Evolutionary conservation across 805 yeast genomes (phyloP), one percentile per base, ranked within the genome.

Genomic region (Kodamaea neixiangensis): DNA sequence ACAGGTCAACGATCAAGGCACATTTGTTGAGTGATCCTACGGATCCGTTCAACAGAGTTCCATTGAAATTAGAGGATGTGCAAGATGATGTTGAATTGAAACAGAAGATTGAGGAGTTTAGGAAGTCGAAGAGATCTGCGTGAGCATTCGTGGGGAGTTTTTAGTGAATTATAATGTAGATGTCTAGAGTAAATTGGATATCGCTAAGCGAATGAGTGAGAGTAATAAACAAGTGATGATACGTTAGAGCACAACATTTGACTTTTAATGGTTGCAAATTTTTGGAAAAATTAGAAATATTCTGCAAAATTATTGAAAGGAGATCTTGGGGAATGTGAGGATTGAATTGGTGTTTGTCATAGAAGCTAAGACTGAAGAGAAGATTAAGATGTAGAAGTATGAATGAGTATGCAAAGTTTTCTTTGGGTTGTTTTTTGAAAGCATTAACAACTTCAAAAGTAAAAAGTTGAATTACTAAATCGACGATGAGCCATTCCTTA

Each of bases 11-110:
- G 2, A 88, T 94, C 60, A 93, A 91, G 64, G 89, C 97, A 3
- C 99, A 94, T 75, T 74, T 94, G 52, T 78, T 94, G 66, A 89
- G 93, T 72, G 98, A 94, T 71, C 82, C 96, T 1, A 94, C 97
- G 0, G 99, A 94, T 73, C 99, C 99, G 15, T 94, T 94, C 73
- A 94, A 93, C 69, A 84, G 99, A 69, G 79, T 84, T 73, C 98
- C 98, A 4, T 75, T 94, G 60, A 89, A 82, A 61, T 68, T 93
- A 37, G 97, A 93, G 57, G 97, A 94, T 58, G 96, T 92, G 21
- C 68, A 79, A 18, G 96, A 94, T 15, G 86, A 92, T 69, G 74
- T 71, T 1, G 96, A 86, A 56, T 74, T 92, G 64, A 85, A 78
- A 62, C 61, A 67, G 41, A 79, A 78, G 62, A 90, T 90, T 49